These are phyloP conservation scores for Populus trichocarpa DNA, from an alignment of 441 rosid genomes.

Conservation along the genomic window DNA sequence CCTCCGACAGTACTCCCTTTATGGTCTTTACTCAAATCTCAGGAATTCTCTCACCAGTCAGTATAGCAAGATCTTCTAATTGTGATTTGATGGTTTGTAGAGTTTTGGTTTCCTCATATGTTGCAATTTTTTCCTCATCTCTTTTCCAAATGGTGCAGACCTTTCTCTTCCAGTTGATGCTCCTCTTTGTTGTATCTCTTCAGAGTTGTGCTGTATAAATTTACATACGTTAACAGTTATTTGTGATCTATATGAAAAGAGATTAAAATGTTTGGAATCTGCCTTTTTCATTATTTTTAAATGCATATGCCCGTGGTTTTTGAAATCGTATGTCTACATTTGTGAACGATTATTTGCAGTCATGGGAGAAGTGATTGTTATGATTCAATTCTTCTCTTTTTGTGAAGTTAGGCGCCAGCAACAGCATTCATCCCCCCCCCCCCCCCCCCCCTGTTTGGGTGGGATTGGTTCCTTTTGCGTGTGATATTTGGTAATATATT, in stretches of 20 bases:
- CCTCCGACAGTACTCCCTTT: conserved; percentile 87
- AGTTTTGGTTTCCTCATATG: conserved; percentile 16
- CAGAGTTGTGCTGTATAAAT: conserved; percentile 1
- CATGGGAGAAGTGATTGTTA: not conserved
- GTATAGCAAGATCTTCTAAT: conserved; percentile 62
- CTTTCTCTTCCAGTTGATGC: conserved; percentile 6
- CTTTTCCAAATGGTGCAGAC: not conserved
- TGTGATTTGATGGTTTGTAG: conserved; percentile 23
- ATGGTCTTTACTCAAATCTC: conserved; percentile 75
- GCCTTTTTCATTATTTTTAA: not conserved
- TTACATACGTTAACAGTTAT: not conserved
- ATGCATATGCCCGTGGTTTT: not conserved
- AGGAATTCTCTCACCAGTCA: conserved; percentile 62
- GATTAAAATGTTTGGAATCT: not conserved
- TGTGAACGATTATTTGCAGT: not conserved
- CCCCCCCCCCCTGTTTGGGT: too few species aligned
- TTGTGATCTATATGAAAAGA: not conserved
- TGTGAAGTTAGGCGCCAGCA: too few species aligned
- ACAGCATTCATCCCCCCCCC: too few species aligned
- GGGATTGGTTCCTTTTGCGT: too few species aligned
- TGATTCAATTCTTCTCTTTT: too few species aligned
- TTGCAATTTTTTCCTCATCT: conserved; percentile 12
- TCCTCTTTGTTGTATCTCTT: conserved; percentile 12
- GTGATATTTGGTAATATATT: too few species aligned
- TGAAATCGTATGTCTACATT: not conserved